Base-by-base conservation (phyloP, 78 protist genomes). In the Polysphondylium violaceum region DNA sequence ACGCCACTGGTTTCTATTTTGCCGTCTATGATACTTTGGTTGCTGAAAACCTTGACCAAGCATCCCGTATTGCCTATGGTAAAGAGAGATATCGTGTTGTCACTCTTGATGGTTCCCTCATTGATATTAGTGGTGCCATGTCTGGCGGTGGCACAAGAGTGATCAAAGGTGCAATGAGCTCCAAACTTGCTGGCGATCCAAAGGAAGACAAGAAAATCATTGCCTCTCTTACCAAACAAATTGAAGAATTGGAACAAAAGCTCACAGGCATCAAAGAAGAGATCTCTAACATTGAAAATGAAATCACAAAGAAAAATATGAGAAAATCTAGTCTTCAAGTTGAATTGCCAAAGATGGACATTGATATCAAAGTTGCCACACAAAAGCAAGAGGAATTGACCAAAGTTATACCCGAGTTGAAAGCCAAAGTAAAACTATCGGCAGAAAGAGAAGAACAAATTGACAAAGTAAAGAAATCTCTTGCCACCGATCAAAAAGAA, bases 61-160 rank as follows among this genome's bases (percentile, higher is more conserved):
- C 99, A 33, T 73, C 93, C 2, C 25, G 56, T 29, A 38, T 97
- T 31, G 99, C 99, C 0, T 95, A 85, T 71, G 86, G 64, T 6
- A 25, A 14, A 16, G 23, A 59, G 44, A 86, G 95, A 27, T 36
- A 25, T 27, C 98, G 99, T 38, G 99, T 99, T 5, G 99, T 99
- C 25, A 98, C 99, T 6, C 79, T 97, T 16, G 89, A 36, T 17
- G 99, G 99, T 19, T 85, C 95, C 27, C 71, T 99, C 35, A 94
- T 99, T 73, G 99, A 99, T 53, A 23, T 87, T 6, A 53, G 95
- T 40, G 99, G 99, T 19, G 95, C 99, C 23, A 99, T 99, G 99
- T 73, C 97, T 23, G 99, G 99, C 25, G 99, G 99, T 29, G 99
- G 99, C 35, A 61, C 16, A 36, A 40, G 56, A 29, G 95, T 81